These are phyloP conservation scores for Dothideomycetes sp. DNA, from an alignment of 2,329 filamentous ascomycete species.

Conservation along the genomic window DNA sequence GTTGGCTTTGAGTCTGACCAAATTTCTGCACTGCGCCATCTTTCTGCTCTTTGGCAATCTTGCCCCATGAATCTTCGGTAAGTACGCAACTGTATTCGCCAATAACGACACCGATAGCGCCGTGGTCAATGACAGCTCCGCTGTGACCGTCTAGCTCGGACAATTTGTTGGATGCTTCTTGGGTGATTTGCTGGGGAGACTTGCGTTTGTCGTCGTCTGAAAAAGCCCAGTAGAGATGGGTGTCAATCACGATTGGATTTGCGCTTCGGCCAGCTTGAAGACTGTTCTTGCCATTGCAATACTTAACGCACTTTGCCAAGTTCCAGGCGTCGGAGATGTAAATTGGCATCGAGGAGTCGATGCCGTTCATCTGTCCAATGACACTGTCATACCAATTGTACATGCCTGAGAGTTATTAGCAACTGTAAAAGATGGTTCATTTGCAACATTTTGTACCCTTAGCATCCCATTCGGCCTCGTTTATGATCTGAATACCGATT, in stretches of 20 bases:
- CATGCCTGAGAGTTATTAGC: constrained; percentile 27
- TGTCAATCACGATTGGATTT: constrained; percentile 45
- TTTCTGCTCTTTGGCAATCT: constrained; percentile 21
- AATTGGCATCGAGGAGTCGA: constrained; percentile 42
- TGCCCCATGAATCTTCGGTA: constrained; percentile 37
- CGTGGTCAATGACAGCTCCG: constrained; percentile 37
- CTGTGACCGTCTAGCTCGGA: constrained; percentile 34
- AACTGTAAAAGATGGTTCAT: neutral
- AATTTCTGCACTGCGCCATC: constrained; percentile 34
- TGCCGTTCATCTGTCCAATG: constrained; percentile 32
- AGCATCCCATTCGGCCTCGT: constrained; percentile 42
- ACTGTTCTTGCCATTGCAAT: constrained; percentile 31
- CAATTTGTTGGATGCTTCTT: constrained; percentile 33
- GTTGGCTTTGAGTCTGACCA: constrained; percentile 35
- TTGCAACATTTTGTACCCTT: constrained; percentile 12
- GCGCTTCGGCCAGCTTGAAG: constrained; percentile 15
- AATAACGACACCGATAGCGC: constrained; percentile 40
- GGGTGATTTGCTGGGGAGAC: constrained; percentile 41
- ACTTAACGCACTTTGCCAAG: constrained; percentile 33
- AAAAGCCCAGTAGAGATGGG: constrained; percentile 50
- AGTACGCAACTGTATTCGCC: constrained; percentile 51
- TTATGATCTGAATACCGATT: constrained; percentile 46
- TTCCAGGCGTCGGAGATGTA: constrained; percentile 51
- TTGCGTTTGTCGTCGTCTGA: constrained; percentile 40
- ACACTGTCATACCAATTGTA: constrained; percentile 47